Conservation (phyloP, 495 filamentous ascomycete species). For the Lophium mytilinum region DNA sequence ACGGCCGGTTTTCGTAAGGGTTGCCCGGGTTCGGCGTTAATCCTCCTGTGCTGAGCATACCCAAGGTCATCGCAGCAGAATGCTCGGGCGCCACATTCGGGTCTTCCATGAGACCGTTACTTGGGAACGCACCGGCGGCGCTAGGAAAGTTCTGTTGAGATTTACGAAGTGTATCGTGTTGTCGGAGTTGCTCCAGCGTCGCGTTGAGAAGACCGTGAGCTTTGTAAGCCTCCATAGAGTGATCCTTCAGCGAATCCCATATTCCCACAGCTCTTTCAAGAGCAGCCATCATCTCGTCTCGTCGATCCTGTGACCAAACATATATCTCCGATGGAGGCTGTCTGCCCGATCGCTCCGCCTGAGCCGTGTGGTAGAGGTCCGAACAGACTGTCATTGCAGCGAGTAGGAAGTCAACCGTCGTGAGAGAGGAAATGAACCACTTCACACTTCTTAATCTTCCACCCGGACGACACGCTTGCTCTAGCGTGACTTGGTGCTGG, state of each 20-base stretch:
- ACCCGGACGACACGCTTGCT: constrained; percentile 63
- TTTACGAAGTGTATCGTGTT: constrained; percentile 24
- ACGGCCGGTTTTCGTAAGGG: constrained; percentile 24
- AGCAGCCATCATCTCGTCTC: constrained; percentile 64
- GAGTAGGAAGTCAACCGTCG: constrained; percentile 74
- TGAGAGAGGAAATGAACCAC: constrained; percentile 70
- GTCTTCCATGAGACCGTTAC: constrained; percentile 32
- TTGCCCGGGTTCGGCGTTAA: constrained; percentile 52
- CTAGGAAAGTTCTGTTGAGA: constrained; percentile 16
- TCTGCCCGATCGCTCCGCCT: constrained; percentile 31
- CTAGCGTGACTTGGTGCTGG: constrained; percentile 64
- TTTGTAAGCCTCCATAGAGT: constrained; percentile 85
- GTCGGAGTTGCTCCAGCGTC: constrained; percentile 69
- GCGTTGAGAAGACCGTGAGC: constrained; percentile 66
- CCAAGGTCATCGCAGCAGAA: constrained; percentile 73
- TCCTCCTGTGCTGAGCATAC: constrained; percentile 65
- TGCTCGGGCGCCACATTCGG: constrained; percentile 43
- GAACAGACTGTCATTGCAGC: constrained; percentile 84
- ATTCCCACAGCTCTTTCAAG: constrained; percentile 66
- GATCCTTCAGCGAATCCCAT: constrained; percentile 65
- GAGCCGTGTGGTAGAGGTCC: constrained; percentile 52
- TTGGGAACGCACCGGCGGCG: constrained; percentile 16
- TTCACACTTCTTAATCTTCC: constrained; percentile 64
- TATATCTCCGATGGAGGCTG: constrained; percentile 34
- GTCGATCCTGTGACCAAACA: constrained; percentile 63